Conservation (phyloP, 768 basidiomycete species). For the Leucocoprinus sp. region DNA sequence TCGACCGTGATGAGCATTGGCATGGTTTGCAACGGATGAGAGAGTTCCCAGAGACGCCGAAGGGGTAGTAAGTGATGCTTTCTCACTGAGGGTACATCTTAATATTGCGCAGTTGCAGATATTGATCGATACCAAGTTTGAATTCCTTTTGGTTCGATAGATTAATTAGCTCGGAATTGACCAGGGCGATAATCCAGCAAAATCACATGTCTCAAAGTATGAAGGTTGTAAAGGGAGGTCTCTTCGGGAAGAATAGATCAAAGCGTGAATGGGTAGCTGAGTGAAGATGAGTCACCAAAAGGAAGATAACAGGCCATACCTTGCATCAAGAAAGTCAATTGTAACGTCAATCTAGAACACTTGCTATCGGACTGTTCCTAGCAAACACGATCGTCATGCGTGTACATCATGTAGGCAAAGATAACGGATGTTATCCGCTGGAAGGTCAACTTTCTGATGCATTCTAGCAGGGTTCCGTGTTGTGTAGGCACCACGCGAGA, state of each 20-base stretch:
- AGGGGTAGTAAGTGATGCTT: neutral
- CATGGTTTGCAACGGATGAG: neutral
- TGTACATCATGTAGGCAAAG: conserved; percentile 59
- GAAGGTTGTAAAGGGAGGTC: conserved; percentile 49
- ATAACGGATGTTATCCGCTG: conserved; percentile 42
- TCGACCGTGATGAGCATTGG: conserved; percentile 11
- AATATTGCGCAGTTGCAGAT: neutral
- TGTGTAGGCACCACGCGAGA: conserved; percentile 61
- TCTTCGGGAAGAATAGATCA: conserved; percentile 40
- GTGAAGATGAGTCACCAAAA: neutral
- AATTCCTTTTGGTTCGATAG: conserved; percentile 23
- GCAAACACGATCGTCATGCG: conserved; percentile 37
- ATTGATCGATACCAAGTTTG: conserved; percentile 16
- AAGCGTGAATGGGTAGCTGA: too few relatives aligned
- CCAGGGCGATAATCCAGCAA: conserved; percentile 56
- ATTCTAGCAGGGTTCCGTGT: conserved; percentile 40
- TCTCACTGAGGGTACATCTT: neutral
- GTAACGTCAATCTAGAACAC: conserved; percentile 45
- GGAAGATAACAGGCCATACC: conserved; percentile 23
- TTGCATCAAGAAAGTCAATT: conserved; percentile 54
- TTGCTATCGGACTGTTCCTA: conserved; percentile 40
- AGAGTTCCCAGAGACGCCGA: neutral
- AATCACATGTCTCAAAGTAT: conserved; percentile 55
- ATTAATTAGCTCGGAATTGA: conserved; percentile 49
- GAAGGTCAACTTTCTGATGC: conserved; percentile 44